A percentile compares a stretch with the other conserved stretches of the same genome.
These are phyloP conservation scores for Phytophthora tentaculata DNA, from an alignment of 352 stramenopile genomes.

Conservation along the genomic window DNA sequence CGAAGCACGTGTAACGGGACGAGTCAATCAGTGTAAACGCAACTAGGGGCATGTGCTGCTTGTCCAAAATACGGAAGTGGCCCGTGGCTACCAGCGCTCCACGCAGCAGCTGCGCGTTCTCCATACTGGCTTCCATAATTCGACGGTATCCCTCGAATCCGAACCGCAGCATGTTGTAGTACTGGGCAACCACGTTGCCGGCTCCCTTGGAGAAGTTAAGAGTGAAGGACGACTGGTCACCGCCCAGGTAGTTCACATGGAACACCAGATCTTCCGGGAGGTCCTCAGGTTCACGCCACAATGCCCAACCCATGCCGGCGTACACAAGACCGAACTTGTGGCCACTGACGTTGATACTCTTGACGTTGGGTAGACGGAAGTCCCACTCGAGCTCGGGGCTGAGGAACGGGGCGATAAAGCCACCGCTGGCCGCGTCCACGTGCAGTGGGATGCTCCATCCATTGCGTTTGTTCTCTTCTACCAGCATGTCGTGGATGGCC, in stretches of 20 bases:
- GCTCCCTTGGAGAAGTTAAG: slow-evolving; percentile 95
- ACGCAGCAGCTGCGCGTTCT: slow-evolving; percentile 84
- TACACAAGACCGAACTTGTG: slow-evolving; percentile 95
- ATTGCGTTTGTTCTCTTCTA: slow-evolving; percentile 84
- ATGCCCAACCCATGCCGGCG: slow-evolving; percentile 92
- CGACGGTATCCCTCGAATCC: slow-evolving; percentile 88
- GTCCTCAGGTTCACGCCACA: slow-evolving; percentile 87
- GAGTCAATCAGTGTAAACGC: slow-evolving; percentile 87
- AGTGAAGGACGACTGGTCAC: slow-evolving; percentile 92
- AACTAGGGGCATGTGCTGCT: slow-evolving; percentile 91
- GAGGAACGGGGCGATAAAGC: slow-evolving; percentile 93
- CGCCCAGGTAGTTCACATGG: slow-evolving; percentile 93
- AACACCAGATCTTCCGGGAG: slow-evolving; percentile 90
- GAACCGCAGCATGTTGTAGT: slow-evolving; percentile 94
- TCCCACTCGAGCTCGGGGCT: slow-evolving; percentile 90
- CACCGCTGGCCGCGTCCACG: slow-evolving; percentile 91
- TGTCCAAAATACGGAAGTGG: slow-evolving; percentile 91
- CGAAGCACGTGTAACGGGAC: slow-evolving; percentile 87
- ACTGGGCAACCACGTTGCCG: slow-evolving; percentile 89
- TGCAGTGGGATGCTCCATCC: slow-evolving; percentile 89
- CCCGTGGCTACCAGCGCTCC: slow-evolving; percentile 75
- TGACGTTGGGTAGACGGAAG: slow-evolving; percentile 91
- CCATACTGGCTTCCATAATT: slow-evolving; percentile 92
- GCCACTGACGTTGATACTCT: slow-evolving; percentile 94
- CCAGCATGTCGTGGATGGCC: slow-evolving; percentile 89